phyloP scores from a whole-genome alignment of 73 alveolate species.

The Halteria grandinella region DNA sequence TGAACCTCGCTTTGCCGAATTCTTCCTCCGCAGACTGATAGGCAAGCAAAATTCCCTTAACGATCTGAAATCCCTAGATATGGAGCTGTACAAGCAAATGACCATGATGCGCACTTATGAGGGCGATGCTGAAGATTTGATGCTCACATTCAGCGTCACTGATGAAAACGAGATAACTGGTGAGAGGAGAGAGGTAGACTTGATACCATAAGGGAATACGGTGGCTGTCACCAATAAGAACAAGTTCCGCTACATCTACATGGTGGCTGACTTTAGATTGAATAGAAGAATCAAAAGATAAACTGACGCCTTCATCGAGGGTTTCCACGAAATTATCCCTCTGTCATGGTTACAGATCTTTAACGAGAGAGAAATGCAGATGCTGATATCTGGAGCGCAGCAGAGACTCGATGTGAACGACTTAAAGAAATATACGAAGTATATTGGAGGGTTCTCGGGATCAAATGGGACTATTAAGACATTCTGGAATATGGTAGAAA shows the following conservation, averaged over 20 bases:
- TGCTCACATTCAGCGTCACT: conserved; percentile 59
- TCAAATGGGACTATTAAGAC: conserved; percentile 71
- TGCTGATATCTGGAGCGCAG: conserved; percentile 91
- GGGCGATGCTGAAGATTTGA: conserved; percentile 76
- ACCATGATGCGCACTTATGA: conserved; percentile 65
- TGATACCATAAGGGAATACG: conserved; percentile 88
- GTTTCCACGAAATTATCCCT: conserved; percentile 88
- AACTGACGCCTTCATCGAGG: conserved; percentile 87
- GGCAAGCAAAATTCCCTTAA: conserved; percentile 83
- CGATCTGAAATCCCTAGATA: conserved; percentile 92
- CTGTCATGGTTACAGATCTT: conserved; percentile 80
- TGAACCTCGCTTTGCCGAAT: conserved; percentile 91
- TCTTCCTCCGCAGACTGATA: conserved; percentile 83
- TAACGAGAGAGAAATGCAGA: conserved; percentile 90
- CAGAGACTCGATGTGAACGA: conserved; percentile 85
- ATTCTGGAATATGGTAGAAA: conserved; percentile 92
- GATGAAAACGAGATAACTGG: conserved; percentile 74
- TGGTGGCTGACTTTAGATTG: conserved; percentile 84
- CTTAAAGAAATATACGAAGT: conserved; percentile 85
- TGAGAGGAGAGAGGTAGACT: conserved; percentile 79
- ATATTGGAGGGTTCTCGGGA: conserved; percentile 83
- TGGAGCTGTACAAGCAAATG: conserved; percentile 79
- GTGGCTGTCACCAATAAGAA: conserved; percentile 85
- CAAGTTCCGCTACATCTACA: conserved; percentile 87
- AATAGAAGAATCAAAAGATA: conserved; percentile 82